A percentile compares a stretch with the other conserved stretches of the same genome.
These are phyloP conservation scores for Kodamaea kaohsiungensis DNA, from an alignment of 805 yeast genomes.

Conservation along the genomic window DNA sequence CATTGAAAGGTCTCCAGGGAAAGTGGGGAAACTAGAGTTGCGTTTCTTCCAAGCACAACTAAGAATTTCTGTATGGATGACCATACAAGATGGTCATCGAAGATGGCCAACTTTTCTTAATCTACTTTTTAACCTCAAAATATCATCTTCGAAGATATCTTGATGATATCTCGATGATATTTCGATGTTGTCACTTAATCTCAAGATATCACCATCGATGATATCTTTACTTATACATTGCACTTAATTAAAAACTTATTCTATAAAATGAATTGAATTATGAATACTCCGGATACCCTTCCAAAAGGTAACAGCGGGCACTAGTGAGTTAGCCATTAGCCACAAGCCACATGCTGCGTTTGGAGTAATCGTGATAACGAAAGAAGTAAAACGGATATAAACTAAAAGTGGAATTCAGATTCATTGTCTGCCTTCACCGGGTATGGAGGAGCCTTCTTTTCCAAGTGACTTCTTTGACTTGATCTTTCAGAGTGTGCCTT, in stretches of 20 bases:
- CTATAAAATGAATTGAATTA: neutral
- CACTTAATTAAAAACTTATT: neutral
- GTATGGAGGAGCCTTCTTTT: conserved; percentile 8
- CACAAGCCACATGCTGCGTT: neutral
- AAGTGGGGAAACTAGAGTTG: too few species aligned
- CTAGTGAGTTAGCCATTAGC: neutral
- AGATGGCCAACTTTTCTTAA: too few species aligned
- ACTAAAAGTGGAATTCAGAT: conserved; percentile 10
- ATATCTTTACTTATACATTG: too few species aligned
- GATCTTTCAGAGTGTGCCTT: conserved; percentile 7
- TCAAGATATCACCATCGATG: too few species aligned
- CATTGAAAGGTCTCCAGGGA: too few species aligned
- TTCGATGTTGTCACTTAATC: too few species aligned
- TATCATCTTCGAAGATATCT: too few species aligned
- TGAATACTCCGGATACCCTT: neutral
- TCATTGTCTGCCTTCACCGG: conserved; percentile 7
- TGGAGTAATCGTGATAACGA: neutral
- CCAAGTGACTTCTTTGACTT: conserved; percentile 7
- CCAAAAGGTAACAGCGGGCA: neutral
- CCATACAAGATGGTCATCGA: too few species aligned
- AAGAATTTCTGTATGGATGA: too few species aligned
- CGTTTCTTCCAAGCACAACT: too few species aligned
- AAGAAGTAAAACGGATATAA: neutral
- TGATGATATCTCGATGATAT: too few species aligned
- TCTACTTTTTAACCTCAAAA: too few species aligned